Conservation (phyloP, 192 early-diverging fungal genomes). For the Rhizoclosmatium globosum region DNA sequence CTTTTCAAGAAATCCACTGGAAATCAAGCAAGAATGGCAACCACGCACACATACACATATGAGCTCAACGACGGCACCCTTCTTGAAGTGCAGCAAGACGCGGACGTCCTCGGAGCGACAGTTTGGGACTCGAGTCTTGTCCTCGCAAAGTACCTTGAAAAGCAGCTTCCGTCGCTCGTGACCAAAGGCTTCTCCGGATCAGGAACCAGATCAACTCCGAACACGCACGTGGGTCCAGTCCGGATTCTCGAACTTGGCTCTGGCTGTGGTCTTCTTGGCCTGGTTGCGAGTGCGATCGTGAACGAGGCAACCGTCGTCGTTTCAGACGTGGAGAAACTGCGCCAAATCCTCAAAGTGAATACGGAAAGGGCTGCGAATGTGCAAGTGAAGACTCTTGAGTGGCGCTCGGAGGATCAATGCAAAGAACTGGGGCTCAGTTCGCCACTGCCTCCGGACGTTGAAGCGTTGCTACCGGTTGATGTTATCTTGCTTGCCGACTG, state of each 20-base stretch:
- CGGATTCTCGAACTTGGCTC: constrained; percentile 61
- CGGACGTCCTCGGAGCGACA: constrained; percentile 42
- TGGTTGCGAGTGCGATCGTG: constrained; percentile 40
- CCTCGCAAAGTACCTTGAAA: constrained; percentile 51
- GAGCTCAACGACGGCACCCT: background rate
- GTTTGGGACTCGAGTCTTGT: constrained; percentile 55
- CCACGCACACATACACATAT: background rate
- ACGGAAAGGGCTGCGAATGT: background rate
- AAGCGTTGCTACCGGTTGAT: constrained; percentile 4
- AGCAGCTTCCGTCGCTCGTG: constrained; percentile 7
- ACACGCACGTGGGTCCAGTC: constrained; percentile 1
- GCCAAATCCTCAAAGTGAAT: constrained; percentile 49
- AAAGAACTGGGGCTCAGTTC: background rate
- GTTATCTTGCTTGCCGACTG: constrained; percentile 42
- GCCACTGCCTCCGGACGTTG: background rate
- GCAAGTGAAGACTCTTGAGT: background rate
- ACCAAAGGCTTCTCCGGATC: background rate
- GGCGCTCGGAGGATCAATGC: background rate
- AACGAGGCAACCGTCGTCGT: constrained; percentile 42
- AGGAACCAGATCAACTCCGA: background rate
- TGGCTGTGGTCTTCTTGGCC: constrained; percentile 67
- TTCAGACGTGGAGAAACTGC: constrained; percentile 55
- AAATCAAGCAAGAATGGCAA: background rate
- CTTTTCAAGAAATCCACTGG: too few species aligned
- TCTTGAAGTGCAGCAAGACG: constrained; percentile 14